Evolutionary conservation across 2,329 filamentous ascomycete species (phyloP).

Genomic region (Colletotrichum godetiae): DNA sequence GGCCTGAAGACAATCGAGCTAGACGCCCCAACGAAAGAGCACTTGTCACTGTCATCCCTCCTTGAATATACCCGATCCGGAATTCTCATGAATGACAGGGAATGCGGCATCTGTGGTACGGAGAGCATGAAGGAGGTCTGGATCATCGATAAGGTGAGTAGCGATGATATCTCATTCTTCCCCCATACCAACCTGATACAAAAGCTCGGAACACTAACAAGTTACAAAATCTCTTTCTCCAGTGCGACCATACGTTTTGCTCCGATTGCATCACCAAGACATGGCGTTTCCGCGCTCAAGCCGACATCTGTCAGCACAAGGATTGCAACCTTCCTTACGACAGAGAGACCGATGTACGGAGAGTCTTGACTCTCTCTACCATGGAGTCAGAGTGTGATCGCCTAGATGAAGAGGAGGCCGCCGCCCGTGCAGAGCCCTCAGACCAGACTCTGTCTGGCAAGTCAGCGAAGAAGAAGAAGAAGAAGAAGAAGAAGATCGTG

Average conservation of each 20-base stretch:
- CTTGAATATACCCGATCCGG: too few relatives aligned
- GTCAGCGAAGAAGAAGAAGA: too few relatives aligned
- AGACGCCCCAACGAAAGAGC: too few relatives aligned
- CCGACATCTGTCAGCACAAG: not conserved
- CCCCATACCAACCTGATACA: too few relatives aligned
- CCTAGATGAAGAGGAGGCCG: not conserved
- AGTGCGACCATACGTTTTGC: not conserved
- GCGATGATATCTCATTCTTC: too few relatives aligned
- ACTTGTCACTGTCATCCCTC: too few relatives aligned
- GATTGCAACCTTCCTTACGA: too few relatives aligned
- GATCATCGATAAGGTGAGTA: not conserved
- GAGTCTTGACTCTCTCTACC: not conserved
- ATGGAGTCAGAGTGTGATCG: not conserved
- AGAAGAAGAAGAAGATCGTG: too few relatives aligned
- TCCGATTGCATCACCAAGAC: not conserved
- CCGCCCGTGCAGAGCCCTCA: too few relatives aligned
- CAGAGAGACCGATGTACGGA: not conserved
- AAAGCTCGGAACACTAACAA: too few relatives aligned
- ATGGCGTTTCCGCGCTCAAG: not conserved
- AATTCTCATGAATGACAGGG: not conserved
- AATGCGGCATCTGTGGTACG: not conserved
- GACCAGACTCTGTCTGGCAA: too few relatives aligned
- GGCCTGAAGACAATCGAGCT: too few relatives aligned
- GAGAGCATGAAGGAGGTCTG: not conserved
- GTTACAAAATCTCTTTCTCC: not conserved